Conservation (phyloP, 2,329 filamentous ascomycete genomes). For the Monosporascus sp. region DNA sequence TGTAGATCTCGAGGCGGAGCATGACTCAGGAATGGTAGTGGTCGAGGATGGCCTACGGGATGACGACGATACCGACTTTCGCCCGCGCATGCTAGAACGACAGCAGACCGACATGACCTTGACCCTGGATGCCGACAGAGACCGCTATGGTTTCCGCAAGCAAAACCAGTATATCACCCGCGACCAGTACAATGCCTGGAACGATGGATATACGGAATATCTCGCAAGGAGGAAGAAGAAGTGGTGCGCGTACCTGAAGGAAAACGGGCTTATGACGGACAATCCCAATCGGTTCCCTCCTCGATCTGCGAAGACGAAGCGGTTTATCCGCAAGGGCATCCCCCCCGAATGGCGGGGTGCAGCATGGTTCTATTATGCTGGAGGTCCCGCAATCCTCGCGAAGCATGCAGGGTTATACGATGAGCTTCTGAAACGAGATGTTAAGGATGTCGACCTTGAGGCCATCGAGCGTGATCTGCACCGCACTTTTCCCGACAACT, state of each 20-base stretch:
- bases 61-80: conserved; percentile 5
- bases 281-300: conserved; percentile 73
- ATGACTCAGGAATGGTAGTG: conserved; percentile 48
- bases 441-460: conserved; percentile 72
- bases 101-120: conserved; percentile 29
- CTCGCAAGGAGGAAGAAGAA: conserved; percentile 71
- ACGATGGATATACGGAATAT: conserved; percentile 67
- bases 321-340: conserved; percentile 88
- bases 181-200: conserved; percentile 79
- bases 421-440: conserved; percentile 57
- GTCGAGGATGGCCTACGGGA: conserved; percentile 14
- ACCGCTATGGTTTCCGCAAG: conserved; percentile 92
- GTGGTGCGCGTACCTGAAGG: conserved; percentile 74
- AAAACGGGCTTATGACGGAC: conserved; percentile 67
- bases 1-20: conserved; percentile 34
- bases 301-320: conserved; percentile 76
- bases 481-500: conserved; percentile 90
- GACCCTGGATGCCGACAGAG: conserved; percentile 53
- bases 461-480: conserved; percentile 92
- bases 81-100: conserved; percentile 15
- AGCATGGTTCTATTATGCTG: conserved; percentile 95
- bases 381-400: conserved; percentile 72
- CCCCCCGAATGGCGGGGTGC: conserved; percentile 91
- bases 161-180: conserved; percentile 71
- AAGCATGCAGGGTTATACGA: conserved; percentile 75